Conservation (phyloP, 345 rosid species). For the Trapa incisa region DNA sequence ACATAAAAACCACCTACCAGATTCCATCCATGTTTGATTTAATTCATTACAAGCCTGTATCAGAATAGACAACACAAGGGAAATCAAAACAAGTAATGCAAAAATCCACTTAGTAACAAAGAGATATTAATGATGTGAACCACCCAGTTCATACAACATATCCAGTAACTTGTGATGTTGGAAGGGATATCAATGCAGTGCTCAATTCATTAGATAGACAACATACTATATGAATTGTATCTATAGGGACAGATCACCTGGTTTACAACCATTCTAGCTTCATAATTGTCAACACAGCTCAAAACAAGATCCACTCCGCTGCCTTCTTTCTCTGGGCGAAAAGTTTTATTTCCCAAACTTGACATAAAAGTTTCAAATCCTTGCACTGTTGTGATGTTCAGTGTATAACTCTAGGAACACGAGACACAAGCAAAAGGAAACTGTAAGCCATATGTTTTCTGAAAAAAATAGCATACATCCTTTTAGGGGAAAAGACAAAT, state of each 20-base stretch:
- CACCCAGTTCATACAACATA: background rate
- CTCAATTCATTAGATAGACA: background rate
- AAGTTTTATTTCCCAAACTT: conserved; percentile 58
- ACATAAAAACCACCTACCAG: conserved; percentile 37
- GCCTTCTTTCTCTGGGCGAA: conserved; percentile 57
- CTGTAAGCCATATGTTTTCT: background rate
- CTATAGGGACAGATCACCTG: conserved; percentile 39
- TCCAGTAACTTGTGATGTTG: background rate
- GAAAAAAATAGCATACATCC: no score
- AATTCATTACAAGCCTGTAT: conserved; percentile 91
- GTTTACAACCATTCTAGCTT: conserved; percentile 95
- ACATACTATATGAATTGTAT: background rate
- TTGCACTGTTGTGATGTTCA: conserved; percentile 85
- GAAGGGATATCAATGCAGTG: background rate
- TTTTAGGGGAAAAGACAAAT: no score
- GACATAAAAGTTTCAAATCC: conserved; percentile 84
- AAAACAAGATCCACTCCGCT: conserved; percentile 88
- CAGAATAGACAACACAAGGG: background rate
- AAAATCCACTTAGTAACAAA: background rate
- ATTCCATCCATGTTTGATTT: conserved; percentile 91
- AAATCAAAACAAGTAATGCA: background rate
- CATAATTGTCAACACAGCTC: conserved; percentile 94
- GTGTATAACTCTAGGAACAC: conserved; percentile 60
- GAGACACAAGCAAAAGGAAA: background rate
- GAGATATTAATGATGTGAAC: background rate